Base-by-base conservation (phyloP, 441 rosid genomes). In the Euphorbia celastroides region DNA sequence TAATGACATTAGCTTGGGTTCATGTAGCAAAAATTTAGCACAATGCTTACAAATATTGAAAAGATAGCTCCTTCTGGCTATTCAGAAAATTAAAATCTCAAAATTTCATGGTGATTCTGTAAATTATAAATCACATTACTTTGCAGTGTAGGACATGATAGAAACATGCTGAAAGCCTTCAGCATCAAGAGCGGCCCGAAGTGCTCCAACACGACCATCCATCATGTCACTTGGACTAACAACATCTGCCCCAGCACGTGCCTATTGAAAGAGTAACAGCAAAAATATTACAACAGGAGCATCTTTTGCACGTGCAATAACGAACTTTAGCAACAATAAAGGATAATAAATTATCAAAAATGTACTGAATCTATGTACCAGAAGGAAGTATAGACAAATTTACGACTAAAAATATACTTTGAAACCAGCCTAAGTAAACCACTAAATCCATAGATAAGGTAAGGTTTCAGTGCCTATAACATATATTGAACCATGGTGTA, bases 211-310 rank as follows among this genome's bases (percentile, higher is more conserved):
- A 59, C 99, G 96, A 9, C 97, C 99, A 78, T 93, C 99, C 99
- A 93, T 93, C 99, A 93, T 93, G 78, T 93, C 99, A 79, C 99
- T 93, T 5, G 99, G 99, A 79, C 97, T 89, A 50, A 93, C 90
- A 73, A 93, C 96, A 81, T 93, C 99, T 19, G 99, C 99, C 70
- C 99, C 99, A 75, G 99, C 97, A 70, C 87, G 86, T 13, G 96
- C 97, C 97, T 93, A 65, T 51, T 55, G 9, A 62, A 63, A n/a
- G 26, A 38, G 66, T 44, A 60, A 54, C 44, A 70, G 54, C 70
- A 70, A 58, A 54, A 54, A 42, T 32, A 65, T 36, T 56, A 59
- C 17, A 46, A 64, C 26, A 67, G 3, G 9, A 48, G 38, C 27
- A 61, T 62, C 7, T 36, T 56, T 7, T 10, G 30, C 62, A 60